A percentile compares a stretch with the other conserved stretches of the same genome.
phyloP scores from a whole-genome alignment of 257 asterid genomes.

The Dorcoceras hygrometricum region DNA sequence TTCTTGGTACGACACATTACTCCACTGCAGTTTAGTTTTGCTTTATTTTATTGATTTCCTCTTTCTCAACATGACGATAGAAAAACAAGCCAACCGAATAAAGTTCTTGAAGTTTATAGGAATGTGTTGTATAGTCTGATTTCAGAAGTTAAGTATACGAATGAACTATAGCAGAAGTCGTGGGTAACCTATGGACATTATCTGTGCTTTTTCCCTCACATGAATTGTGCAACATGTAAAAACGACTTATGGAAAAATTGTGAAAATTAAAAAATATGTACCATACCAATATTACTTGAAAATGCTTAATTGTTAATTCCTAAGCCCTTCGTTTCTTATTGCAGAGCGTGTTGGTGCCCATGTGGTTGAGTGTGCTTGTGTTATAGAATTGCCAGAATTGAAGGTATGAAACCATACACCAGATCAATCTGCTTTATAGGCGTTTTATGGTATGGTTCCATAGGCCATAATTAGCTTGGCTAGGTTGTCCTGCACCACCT shows the following conservation, averaged over 20 bases:
- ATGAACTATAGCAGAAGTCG: not conserved
- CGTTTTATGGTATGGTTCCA: not conserved
- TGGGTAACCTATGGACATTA: not conserved
- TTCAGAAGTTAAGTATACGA: not conserved
- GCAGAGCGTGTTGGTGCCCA: constrained; percentile 83
- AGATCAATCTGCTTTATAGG: not conserved
- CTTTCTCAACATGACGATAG: constrained; percentile 6
- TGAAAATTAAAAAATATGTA: not conserved
- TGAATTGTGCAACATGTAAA: not conserved
- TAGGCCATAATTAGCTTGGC: constrained; percentile 7
- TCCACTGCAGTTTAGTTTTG: not conserved
- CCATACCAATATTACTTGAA: not conserved
- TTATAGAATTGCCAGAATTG: constrained; percentile 79
- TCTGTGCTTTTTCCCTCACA: not conserved
- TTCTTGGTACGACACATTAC: constrained; percentile 58
- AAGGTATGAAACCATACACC: constrained; percentile 48
- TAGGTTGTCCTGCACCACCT: not conserved
- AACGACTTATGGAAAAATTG: not conserved
- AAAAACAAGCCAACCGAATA: constrained; percentile 1
- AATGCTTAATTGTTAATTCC: not conserved
- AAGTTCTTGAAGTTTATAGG: not conserved
- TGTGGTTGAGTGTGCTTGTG: constrained; percentile 87
- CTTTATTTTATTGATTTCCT: not conserved
- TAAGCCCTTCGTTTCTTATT: constrained; percentile 28
- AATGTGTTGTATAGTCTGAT: not conserved